Conservation (phyloP, 139 green algal genomes). For the Choricystis sp. region DNA sequence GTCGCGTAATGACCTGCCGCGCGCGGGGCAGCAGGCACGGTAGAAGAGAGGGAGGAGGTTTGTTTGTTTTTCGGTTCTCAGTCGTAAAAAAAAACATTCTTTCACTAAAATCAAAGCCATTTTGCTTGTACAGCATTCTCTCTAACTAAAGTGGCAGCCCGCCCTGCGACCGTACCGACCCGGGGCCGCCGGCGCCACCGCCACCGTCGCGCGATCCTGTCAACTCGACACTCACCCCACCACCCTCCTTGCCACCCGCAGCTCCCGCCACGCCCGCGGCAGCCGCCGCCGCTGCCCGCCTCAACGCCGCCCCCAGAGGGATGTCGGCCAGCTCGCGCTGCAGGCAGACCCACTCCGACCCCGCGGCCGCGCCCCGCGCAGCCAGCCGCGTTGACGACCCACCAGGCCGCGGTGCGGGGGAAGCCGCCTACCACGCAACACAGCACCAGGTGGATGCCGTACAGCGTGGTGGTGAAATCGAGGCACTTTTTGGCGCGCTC, state of each 20-base stretch:
- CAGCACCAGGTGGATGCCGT: slow-evolving; percentile 59
- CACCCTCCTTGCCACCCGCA: background rate
- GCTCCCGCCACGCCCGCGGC: background rate
- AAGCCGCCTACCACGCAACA: slow-evolving; percentile 37
- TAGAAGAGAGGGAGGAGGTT: too few relatives aligned
- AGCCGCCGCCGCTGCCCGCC: too few relatives aligned
- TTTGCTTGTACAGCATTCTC: too few relatives aligned
- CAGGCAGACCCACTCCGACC: slow-evolving; percentile 81
- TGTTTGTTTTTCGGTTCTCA: too few relatives aligned
- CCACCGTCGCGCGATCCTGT: background rate
- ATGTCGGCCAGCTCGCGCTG: slow-evolving; percentile 80
- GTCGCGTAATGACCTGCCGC: background rate
- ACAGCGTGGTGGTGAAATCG: slow-evolving; percentile 73
- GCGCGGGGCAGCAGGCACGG: background rate
- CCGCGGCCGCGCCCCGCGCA: slow-evolving; percentile 61
- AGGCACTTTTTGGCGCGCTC: slow-evolving; percentile 90
- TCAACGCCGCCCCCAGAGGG: slow-evolving; percentile 27
- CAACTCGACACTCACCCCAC: background rate
- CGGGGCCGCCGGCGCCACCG: too few relatives aligned
- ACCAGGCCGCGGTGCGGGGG: slow-evolving; percentile 54
- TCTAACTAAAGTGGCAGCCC: too few relatives aligned
- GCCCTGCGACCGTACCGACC: too few relatives aligned
- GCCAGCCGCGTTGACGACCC: slow-evolving; percentile 24
- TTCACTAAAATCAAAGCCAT: too few relatives aligned
- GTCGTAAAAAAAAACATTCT: too few relatives aligned